phyloP scores from a whole-genome alignment of 2,329 filamentous ascomycete species.

The Calcarisporium arbuscula region DNA sequence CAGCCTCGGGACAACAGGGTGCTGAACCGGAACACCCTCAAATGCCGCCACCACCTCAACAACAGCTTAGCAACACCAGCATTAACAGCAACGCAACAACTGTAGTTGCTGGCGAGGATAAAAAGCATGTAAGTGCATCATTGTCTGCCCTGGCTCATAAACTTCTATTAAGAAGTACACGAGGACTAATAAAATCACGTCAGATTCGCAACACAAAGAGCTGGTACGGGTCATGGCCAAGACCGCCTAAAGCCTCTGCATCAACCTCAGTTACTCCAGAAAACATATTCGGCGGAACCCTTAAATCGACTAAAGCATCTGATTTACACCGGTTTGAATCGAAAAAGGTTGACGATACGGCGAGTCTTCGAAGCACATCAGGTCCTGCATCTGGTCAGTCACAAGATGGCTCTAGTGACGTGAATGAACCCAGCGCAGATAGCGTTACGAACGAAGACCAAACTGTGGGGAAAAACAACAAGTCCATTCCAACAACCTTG shows the following conservation, averaged over 20 bases:
- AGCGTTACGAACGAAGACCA: no score
- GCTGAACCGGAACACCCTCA: conserved; percentile 1
- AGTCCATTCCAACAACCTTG: no score
- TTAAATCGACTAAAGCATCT: conserved; percentile 36
- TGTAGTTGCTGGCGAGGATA: background rate
- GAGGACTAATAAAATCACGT: conserved; percentile 1
- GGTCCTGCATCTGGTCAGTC: no score
- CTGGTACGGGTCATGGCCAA: conserved; percentile 60
- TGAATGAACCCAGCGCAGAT: no score
- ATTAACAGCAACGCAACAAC: background rate
- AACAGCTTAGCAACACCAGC: background rate
- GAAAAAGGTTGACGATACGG: conserved; percentile 26
- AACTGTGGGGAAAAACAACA: no score
- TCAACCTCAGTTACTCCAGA: conserved; percentile 56
- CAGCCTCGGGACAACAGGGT: conserved; percentile 6
- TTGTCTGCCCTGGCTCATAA: background rate
- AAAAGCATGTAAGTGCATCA: background rate
- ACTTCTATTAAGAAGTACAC: background rate
- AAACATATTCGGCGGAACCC: conserved; percentile 52
- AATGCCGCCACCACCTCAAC: conserved; percentile 4
- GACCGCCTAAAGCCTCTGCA: conserved; percentile 47
- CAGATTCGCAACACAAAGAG: conserved; percentile 48
- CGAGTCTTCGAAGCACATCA: conserved; percentile 22
- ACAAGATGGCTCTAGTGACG: no score
- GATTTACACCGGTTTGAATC: conserved; percentile 47